phyloP scores from a whole-genome alignment of 371 early-diverging fungal species.

The Circinella umbellata region DNA sequence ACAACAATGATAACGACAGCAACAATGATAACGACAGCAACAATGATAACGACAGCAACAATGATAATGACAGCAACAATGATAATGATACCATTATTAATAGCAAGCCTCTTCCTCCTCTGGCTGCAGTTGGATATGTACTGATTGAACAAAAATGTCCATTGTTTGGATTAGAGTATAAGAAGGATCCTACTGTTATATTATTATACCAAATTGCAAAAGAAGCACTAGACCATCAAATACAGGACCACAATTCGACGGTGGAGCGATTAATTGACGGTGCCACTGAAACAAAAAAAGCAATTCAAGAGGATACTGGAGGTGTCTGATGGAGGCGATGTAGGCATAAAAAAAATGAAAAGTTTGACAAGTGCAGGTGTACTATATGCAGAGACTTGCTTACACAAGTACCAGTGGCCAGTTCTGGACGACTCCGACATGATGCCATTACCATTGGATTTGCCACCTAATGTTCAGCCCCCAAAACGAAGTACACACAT shows the following conservation, averaged over 20 bases:
- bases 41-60: too few relatives aligned
- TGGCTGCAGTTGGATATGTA: neutral
- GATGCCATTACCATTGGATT: too few relatives aligned
- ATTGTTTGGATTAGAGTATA: neutral
- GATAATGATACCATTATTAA: neutral
- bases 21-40: too few relatives aligned
- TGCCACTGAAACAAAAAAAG: neutral
- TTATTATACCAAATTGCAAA: neutral
- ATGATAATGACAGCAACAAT: too few relatives aligned
- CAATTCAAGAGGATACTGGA: neutral
- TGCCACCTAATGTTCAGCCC: too few relatives aligned
- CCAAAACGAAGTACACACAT: too few relatives aligned
- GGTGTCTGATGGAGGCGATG: neutral
- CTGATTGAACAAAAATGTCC: neutral
- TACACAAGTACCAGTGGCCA: neutral
- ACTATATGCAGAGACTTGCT: neutral
- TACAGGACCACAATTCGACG: too few relatives aligned
- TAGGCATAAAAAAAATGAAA: neutral
- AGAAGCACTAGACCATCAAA: neutral
- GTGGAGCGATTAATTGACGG: neutral
- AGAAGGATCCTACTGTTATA: neutral
- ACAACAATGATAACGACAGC: too few relatives aligned
- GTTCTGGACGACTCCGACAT: too few relatives aligned
- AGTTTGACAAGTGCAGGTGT: neutral
- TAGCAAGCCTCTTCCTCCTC: neutral